Percentiles rank a stretch among this genome's conserved stretches.
Evolutionary conservation across 768 basidiomycete genomes (phyloP).

Genomic region (Neoboletus magnificus): DNA sequence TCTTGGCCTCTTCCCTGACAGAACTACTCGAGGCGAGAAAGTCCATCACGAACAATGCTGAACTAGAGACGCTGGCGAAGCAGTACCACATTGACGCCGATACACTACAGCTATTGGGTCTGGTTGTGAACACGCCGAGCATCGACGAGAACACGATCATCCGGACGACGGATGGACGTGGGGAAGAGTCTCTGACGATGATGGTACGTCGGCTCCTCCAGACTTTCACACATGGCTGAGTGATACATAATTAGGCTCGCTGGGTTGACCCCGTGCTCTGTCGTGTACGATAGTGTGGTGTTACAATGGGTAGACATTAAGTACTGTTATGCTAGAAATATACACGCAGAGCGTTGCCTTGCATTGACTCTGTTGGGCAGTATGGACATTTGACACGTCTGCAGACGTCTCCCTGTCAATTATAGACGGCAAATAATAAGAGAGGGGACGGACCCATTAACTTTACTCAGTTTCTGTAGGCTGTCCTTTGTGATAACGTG

Average conservation of each 20-base stretch:
- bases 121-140: slow-evolving; percentile 64
- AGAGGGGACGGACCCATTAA: slow-evolving; percentile 62
- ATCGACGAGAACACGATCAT: slow-evolving; percentile 45
- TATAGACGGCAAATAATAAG: background rate
- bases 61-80: slow-evolving; percentile 49
- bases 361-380: slow-evolving; percentile 78
- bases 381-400: slow-evolving; percentile 97
- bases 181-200: slow-evolving; percentile 51
- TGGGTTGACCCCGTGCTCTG: slow-evolving; percentile 26
- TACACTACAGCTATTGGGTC: slow-evolving; percentile 50
- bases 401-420: slow-evolving; percentile 2
- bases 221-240: background rate
- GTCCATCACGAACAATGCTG: slow-evolving; percentile 35
- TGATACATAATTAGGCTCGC: slow-evolving; percentile 15
- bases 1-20: slow-evolving; percentile 50
- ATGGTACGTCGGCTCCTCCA: slow-evolving; percentile 38
- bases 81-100: slow-evolving; percentile 54
- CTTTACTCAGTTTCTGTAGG: slow-evolving; percentile 83
- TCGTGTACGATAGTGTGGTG: background rate
- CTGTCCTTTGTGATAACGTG: slow-evolving; percentile 95
- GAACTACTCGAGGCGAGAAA: slow-evolving; percentile 67
- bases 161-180: slow-evolving; percentile 47
- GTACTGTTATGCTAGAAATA: slow-evolving; percentile 47
- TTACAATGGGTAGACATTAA: slow-evolving; percentile 4
- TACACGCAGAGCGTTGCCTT: slow-evolving; percentile 55